Evolutionary conservation across 2,329 filamentous ascomycete species (phyloP), one percentile per base, ranked within the genome.

Genomic region (Aspergillus sp.): DNA sequence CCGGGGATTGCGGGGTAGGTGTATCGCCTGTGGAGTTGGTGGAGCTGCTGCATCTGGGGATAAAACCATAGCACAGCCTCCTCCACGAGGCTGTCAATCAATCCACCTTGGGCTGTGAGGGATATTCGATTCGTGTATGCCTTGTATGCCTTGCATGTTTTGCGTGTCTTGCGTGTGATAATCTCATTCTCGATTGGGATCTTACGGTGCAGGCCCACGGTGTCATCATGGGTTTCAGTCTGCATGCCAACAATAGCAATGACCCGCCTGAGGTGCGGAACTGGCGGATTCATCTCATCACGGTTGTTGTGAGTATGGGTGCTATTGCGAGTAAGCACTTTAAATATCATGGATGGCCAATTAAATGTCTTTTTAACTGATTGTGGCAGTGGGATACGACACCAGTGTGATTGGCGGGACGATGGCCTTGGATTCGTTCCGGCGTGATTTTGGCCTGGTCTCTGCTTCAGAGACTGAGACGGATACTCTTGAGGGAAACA

Each of bases 241-340:
- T 59, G n/a, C 52, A 56, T 44, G 57, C 57, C 24, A 48, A 55
- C 17, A 59, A 59, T 37, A 56, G 57, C 47, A 59, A 56, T 49
- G 57, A 59, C 45, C 57, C 57, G 3, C 51, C 51, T 4, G 56
- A 58, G 30, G 56, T 58, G 24, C 47, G 57, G 3, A 59, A 59
- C 24, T 59, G 57, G 52, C 53, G 57, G 17, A 48, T 59, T 13
- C 57, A 56, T 13, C 34, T 52, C n/a, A 59, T 59, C 48, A 51
- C 57, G 3, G 19, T 39, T n/a, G 34, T 56, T 27, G 42, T 59
- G 33, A 59, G 57, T 33, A 59, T 59, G 57, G 57, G 52, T 9
- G 44, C 53, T 4, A 56, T 56, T 58, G 51, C 57, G 13, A 54
- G 51, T 54, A 34, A 53, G 50, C 51, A 30, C 27, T 11, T 19